Evolutionary conservation across 2,329 filamentous ascomycete genomes (phyloP), one percentile per base, ranked within the genome.

Genomic region (Arthrobotrys musiformis): DNA sequence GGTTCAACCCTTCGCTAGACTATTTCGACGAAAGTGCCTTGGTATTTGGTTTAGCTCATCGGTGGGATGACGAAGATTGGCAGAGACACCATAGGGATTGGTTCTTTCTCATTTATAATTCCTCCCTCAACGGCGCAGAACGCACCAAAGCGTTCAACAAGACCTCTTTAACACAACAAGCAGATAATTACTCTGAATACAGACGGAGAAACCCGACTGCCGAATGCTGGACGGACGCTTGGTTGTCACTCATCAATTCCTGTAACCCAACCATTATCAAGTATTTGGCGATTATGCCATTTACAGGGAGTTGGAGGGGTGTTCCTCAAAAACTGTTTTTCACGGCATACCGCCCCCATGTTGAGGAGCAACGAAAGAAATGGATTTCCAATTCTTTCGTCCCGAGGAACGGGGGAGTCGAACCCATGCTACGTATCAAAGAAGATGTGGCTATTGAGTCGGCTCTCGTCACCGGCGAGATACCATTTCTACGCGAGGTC

Each of bases 231-330:
- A 11, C 46, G 15, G 50, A 64, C 8, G 50, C 52, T 11, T 72
- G 68, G 68, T 17, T 19, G 2, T 3, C 19, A 1, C 5, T 56
- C 24, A 4, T 56, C 1, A 35, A 56, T 6, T 33, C 19, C 4
- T 58, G 1, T 13, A 58, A 58, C 28, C 68, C 68, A 15, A 64
- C 60, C 13, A 66, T 72, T 9, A 37, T 72, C 5, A 50, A 73
- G 17, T 73, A 66, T 24, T n/a, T 73, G 6, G 69, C 58, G 13
- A 24, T 66, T 9, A 60, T 73, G 61, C 58, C 60, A 7, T 66
- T 72, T 19, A 24, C n/a, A 17, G 28, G 50, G 4, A 60, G 66
- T 15, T 60, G 37, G 40, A 42, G 48, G 3, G 69, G 50, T 28
- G 44, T 22, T 7, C 69, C 69, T 1, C 40, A 52, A 19, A 35